phyloP scores from a whole-genome alignment of 495 filamentous ascomycete genomes.

The Aspergillus avenaceus region DNA sequence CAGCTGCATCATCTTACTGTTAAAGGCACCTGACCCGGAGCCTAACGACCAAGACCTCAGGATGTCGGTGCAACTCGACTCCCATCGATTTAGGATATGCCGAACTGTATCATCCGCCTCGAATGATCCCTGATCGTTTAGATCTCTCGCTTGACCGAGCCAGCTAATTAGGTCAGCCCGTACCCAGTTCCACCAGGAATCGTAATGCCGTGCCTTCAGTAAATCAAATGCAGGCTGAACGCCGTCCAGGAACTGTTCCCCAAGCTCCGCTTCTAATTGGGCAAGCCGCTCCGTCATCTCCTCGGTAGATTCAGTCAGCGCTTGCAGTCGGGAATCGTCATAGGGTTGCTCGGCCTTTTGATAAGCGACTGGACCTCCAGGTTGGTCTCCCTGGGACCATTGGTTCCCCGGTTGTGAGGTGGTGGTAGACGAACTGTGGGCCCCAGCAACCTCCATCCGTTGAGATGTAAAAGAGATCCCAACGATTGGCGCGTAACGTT shows the following conservation, averaged over 20 bases:
- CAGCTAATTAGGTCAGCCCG: conserved; percentile 91
- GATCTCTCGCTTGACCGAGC: no score
- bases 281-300: no score
- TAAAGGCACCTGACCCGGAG: no score
- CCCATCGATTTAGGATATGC: no score
- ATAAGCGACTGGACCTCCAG: conserved; percentile 88
- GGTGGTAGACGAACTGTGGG: conserved; percentile 92
- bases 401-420: conserved; percentile 92
- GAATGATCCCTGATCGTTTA: no score
- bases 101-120: no score
- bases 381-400: conserved; percentile 94
- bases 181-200: conserved; percentile 99
- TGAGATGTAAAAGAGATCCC: conserved; percentile 80
- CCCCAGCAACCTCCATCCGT: conserved; percentile 98
- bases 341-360: conserved; percentile 88
- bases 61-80: no score
- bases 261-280: conserved; percentile 91
- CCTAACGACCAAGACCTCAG: no score
- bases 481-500: conserved; percentile 83
- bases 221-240: conserved; percentile 92
- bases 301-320: conserved; percentile 89
- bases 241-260: conserved; percentile 89
- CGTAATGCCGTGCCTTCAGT: conserved; percentile 92
- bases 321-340: conserved; percentile 81
- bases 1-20: no score